These are phyloP conservation scores for Rhynchospora tenuis DNA, from an alignment of 176 grass and related monocot genomes.

Conservation along the genomic window DNA sequence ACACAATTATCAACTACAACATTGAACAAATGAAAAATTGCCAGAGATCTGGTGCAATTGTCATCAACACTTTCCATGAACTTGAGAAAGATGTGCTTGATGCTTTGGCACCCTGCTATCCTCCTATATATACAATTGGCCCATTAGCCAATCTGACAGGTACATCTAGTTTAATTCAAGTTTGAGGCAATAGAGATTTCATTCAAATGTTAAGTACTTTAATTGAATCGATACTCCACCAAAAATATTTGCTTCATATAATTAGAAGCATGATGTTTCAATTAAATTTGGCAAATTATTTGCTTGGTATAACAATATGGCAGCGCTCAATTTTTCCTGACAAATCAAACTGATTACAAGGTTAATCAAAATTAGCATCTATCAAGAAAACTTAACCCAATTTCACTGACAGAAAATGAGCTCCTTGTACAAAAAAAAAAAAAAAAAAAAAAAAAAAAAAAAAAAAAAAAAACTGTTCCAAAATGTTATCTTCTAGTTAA, in stretches of 20 bases:
- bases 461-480: background rate
- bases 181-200: no score
- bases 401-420: background rate
- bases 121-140: conserved; percentile 40
- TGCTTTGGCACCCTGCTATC: conserved; percentile 20
- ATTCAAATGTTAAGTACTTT: background rate
- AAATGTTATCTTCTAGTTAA: no score
- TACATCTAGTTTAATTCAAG: background rate
- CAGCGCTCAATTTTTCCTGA: no score
- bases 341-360: no score
- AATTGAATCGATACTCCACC: background rate
- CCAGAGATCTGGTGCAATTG: conserved; percentile 12
- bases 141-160: conserved; percentile 5
- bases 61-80: conserved; percentile 45
- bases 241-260: no score
- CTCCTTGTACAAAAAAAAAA: background rate
- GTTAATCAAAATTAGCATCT: no score
- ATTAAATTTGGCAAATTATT: no score
- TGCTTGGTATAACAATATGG: no score
- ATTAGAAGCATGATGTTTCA: no score
- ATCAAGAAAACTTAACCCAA: background rate
- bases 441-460: background rate
- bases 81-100: conserved; percentile 36
- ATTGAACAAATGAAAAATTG: conserved; percentile 20
- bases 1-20: conserved; percentile 11